Percentiles rank a stretch among this genome's conserved stretches.
These are phyloP conservation scores for Yarrowia alimentaria DNA, from an alignment of 805 yeast species.

Conservation along the genomic window DNA sequence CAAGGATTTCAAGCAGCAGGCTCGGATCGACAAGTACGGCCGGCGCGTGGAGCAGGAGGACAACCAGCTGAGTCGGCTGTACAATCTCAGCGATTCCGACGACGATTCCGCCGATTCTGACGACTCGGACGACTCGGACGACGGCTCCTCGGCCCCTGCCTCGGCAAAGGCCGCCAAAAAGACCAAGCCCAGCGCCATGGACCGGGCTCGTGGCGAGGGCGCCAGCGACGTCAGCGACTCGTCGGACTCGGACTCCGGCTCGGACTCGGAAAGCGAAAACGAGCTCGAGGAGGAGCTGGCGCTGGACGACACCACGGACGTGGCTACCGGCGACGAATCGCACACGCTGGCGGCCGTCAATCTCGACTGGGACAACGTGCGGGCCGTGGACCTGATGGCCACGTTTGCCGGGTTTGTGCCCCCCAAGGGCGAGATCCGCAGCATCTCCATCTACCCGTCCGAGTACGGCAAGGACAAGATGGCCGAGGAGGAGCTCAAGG, in stretches of 20 bases:
- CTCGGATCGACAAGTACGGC: conserved; percentile 84
- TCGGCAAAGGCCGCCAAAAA: conserved; percentile 27
- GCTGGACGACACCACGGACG: conserved; percentile 43
- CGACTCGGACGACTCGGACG: conserved; percentile 33
- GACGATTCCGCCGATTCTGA: conserved; percentile 27
- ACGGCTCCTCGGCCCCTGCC: not conserved
- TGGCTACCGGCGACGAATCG: conserved; percentile 88
- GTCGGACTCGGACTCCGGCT: conserved; percentile 28
- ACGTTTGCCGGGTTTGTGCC: conserved; percentile 79
- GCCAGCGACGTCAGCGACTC: conserved; percentile 32
- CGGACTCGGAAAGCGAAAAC: no score
- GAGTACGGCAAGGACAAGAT: conserved; percentile 91
- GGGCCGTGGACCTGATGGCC: conserved; percentile 82
- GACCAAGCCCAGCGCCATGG: conserved; percentile 31
- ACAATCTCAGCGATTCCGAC: conserved; percentile 50
- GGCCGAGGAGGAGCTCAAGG: conserved; percentile 85
- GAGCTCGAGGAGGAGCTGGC: conserved; percentile 30
- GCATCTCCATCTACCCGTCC: conserved; percentile 77
- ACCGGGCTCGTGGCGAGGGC: conserved; percentile 44
- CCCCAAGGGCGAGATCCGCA: conserved; percentile 60
- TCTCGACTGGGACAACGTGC: conserved; percentile 96
- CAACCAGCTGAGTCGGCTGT: conserved; percentile 63
- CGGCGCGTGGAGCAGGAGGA: conserved; percentile 56
- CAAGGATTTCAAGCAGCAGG: conserved; percentile 54
- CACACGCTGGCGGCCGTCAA: conserved; percentile 85